Percentiles rank a stretch among this genome's conserved stretches.
These are phyloP conservation scores for Blumeria hordei DNA, from an alignment of 2,329 filamentous ascomycete genomes.

Conservation along the genomic window DNA sequence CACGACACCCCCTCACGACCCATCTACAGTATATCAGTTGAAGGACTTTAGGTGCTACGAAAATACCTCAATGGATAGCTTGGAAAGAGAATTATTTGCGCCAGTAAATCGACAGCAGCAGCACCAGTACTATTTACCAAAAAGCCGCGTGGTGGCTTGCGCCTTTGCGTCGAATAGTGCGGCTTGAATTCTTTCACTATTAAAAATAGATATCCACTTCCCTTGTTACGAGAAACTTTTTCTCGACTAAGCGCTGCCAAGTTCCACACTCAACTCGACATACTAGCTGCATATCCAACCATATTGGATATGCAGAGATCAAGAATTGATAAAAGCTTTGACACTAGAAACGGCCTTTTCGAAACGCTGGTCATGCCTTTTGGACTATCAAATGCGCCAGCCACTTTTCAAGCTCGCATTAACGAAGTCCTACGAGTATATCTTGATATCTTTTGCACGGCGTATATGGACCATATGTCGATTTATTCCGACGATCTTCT, in stretches of 20 bases:
- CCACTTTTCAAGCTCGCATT: neutral
- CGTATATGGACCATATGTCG: neutral
- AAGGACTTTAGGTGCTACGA: neutral
- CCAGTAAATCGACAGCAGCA: neutral
- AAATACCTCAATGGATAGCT: neutral
- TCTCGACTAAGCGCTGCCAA: neutral
- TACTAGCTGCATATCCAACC: neutral
- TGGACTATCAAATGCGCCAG: neutral
- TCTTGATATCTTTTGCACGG: neutral
- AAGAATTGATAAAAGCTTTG: neutral
- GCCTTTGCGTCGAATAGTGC: neutral
- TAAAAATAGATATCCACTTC: neutral
- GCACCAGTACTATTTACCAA: neutral
- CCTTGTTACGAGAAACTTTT: neutral
- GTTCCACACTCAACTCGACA: neutral
- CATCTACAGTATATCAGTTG: neutral
- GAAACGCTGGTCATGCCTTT: neutral
- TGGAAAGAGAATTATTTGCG: neutral
- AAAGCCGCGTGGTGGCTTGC: neutral
- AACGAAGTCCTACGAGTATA: neutral
- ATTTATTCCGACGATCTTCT: neutral
- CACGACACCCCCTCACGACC: neutral
- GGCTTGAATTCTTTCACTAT: neutral
- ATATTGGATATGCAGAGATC: neutral
- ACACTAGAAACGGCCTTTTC: neutral